Percentiles rank a stretch among this genome's conserved stretches.
Evolutionary conservation across 306 rosid species (phyloP).

Genomic region (Dryas alaskensis): DNA sequence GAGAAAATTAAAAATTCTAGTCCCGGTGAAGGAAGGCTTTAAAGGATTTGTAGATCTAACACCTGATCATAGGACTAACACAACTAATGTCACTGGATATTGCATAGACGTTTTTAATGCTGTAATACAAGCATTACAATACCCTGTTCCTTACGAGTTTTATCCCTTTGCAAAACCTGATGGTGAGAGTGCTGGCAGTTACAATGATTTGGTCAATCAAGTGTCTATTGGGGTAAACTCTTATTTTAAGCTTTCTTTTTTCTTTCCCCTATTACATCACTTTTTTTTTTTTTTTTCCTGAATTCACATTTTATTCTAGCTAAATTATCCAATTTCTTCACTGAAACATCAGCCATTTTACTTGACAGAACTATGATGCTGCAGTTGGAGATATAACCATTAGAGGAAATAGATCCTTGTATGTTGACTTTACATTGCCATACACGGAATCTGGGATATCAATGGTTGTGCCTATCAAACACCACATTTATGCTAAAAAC

Average conservation of each 20-base stretch:
- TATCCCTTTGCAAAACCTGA: slow-evolving; percentile 24
- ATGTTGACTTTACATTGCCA: slow-evolving; percentile 57
- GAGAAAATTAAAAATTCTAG: slow-evolving; percentile 39
- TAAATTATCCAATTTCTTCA: background rate
- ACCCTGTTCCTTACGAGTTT: slow-evolving; percentile 37
- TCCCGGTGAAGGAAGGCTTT: slow-evolving; percentile 30
- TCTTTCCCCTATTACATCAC: background rate
- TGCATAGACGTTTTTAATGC: slow-evolving; percentile 54
- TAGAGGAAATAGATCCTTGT: slow-evolving; percentile 43
- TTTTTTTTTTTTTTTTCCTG: background rate
- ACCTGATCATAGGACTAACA: slow-evolving; percentile 7
- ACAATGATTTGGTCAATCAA: slow-evolving; percentile 38
- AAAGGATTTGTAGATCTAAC: slow-evolving; percentile 30
- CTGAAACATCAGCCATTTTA: too few species aligned
- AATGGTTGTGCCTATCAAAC: slow-evolving; percentile 52
- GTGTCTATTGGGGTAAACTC: slow-evolving; percentile 44
- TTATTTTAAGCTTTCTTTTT: background rate
- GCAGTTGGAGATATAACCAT: slow-evolving; percentile 39
- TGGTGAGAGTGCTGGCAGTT: slow-evolving; percentile 33
- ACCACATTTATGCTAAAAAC: slow-evolving; percentile 23
- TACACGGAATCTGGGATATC: slow-evolving; percentile 62
- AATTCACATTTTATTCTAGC: background rate
- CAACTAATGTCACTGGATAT: slow-evolving; percentile 34
- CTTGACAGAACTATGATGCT: slow-evolving; percentile 47
- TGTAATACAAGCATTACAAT: slow-evolving; percentile 36